A percentile compares a stretch with the other conserved stretches of the same genome.
Evolutionary conservation across 1,139 yeast genomes (phyloP).

Genomic region (Diutina rugosa): DNA sequence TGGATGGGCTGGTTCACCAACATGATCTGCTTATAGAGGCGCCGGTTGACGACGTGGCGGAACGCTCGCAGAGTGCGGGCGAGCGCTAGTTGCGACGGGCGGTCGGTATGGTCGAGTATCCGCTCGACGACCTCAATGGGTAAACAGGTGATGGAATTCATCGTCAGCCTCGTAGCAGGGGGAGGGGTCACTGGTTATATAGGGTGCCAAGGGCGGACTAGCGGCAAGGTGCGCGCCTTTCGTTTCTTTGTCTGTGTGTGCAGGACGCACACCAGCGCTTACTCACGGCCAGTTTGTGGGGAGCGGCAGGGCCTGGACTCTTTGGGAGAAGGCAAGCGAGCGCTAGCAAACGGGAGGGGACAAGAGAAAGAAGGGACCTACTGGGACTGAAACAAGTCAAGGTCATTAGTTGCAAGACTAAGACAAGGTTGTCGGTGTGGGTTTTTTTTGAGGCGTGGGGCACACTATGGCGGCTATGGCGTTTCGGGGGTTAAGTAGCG

Average conservation of each 20-base stretch:
- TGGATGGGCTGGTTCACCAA: constrained; percentile 6
- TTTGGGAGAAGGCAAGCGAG: background rate
- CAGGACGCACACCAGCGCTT: background rate
- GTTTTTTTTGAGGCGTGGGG: background rate
- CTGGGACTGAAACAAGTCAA: no score
- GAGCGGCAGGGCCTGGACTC: background rate
- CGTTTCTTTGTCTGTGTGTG: background rate
- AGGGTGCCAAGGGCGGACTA: background rate
- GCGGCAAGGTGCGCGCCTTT: background rate
- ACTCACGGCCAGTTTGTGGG: background rate
- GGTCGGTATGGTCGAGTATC: background rate
- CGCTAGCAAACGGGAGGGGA: background rate
- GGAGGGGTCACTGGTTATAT: background rate
- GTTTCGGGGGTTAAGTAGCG: background rate
- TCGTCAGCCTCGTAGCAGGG: background rate
- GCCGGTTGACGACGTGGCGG: constrained; percentile 7
- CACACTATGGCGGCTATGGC: background rate
- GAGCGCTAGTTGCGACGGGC: background rate
- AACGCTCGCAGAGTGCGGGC: constrained; percentile 4
- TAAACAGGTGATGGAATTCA: background rate
- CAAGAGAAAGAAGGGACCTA: no score
- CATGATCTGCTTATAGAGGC: constrained; percentile 10
- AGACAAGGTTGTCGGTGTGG: no score
- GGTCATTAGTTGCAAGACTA: no score
- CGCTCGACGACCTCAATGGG: background rate